These are phyloP conservation scores for Emericellopsis atlantica DNA, from an alignment of 2,329 filamentous ascomycete genomes.

Conservation along the genomic window DNA sequence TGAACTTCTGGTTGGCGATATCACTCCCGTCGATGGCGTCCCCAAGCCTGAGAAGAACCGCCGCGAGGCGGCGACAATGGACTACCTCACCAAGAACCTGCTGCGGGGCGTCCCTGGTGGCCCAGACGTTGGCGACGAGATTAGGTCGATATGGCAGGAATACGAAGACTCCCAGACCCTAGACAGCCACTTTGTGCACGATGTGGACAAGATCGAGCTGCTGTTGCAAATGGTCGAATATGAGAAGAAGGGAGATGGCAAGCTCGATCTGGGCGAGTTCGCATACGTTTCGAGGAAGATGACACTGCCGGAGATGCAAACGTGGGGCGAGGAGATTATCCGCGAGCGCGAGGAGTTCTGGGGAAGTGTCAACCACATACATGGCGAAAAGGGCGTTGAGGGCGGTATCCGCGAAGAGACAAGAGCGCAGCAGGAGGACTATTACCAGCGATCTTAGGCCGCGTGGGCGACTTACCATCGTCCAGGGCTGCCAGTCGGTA, in stretches of 20 bases:
- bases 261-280: constrained; percentile 76
- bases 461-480: no score
- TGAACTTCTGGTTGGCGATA: constrained; percentile 87
- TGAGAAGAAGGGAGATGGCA: constrained; percentile 56
- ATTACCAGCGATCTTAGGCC: constrained; percentile 21
- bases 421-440: constrained; percentile 31
- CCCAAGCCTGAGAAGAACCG: constrained; percentile 79
- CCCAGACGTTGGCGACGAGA: constrained; percentile 46
- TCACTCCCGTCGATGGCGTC: constrained; percentile 83
- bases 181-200: constrained; percentile 85
- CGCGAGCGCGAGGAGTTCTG: constrained; percentile 66
- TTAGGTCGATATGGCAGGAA: constrained; percentile 80
- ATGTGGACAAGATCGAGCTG: constrained; percentile 94
- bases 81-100: constrained; percentile 65
- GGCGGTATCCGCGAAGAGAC: constrained; percentile 22
- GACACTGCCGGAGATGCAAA: constrained; percentile 62
- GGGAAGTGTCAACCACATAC: constrained; percentile 35
- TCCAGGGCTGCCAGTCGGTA: no score
- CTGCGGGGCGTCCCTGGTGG: constrained; percentile 68
- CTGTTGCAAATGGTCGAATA: constrained; percentile 95
- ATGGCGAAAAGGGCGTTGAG: constrained; percentile 28
- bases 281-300: constrained; percentile 64
- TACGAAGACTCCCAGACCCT: constrained; percentile 81
- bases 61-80: constrained; percentile 81
- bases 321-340: constrained; percentile 67